Evolutionary conservation across 192 early-diverging fungal genomes (phyloP), one percentile per base, ranked within the genome.

Genomic region (Coemansia sp.): DNA sequence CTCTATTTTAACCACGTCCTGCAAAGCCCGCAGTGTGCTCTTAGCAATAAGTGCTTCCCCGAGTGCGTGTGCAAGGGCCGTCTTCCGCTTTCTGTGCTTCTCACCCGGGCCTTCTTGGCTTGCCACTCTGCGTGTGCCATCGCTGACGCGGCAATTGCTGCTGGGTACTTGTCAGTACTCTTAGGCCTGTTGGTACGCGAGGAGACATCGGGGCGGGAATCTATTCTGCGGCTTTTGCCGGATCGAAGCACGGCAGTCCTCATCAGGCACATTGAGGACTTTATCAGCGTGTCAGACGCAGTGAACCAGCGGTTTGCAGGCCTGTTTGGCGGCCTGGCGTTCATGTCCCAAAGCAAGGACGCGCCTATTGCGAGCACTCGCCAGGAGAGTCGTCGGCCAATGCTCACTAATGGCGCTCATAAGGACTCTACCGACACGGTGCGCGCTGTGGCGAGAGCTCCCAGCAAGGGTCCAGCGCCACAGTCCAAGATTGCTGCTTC

Each of bases 91-190:
- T 59, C 63, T 28, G 60, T 35, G 23, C 64, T 81, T 25, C 56
- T 81, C 14, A 58, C 69, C n/a, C 57, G 56, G 4, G 69, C 73
- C 11, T 81, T 81, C 52, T 50, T 68, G 42, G 65, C 64, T 0
- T 76, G 73, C 6, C 70, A 65, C n/a, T 33, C 59, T 14, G 65
- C 62, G 0, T 23, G 11, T 3, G n/a, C 34, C 16, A 69, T 58
- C 21, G 61, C 66, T 3, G 78, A 81, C 47, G 73, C 78, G 1
- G 47, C 59, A 9, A 39, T 81, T 62, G 69, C 78, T 2, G 78
- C 78, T 2, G 78, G 78, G 2, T 81, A 81, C 48, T 34, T 81
- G 25, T 48, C 78, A 9, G 78, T 81, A 14, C 63, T 81, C 9
- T 42, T 81, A 28, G 78, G 78, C 0, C 69, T 81, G 21, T 28